Percentiles rank a stretch among this genome's conserved stretches.
phyloP scores from a whole-genome alignment of 148 eudicot genomes.

The Cornus florida region DNA sequence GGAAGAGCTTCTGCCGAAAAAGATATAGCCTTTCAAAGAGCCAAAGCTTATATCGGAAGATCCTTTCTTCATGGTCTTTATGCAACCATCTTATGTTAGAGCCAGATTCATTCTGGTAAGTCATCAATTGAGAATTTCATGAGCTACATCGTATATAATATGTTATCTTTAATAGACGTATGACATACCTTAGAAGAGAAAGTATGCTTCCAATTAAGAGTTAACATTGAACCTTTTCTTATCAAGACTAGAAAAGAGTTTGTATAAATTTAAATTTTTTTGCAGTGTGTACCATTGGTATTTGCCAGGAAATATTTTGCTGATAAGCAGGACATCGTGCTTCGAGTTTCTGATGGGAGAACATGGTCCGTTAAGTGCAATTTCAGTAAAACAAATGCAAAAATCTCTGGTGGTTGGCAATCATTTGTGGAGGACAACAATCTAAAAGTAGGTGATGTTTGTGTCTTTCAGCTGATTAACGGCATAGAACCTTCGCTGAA shows the following conservation, averaged over 20 bases:
- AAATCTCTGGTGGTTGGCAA: background rate
- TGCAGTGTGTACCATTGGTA: background rate
- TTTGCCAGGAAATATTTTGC: background rate
- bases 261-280: too few relatives aligned
- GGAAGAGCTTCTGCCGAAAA: background rate
- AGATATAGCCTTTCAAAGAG: slow-evolving; percentile 12
- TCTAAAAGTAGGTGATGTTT: background rate
- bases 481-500: background rate
- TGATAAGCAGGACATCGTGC: background rate
- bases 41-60: slow-evolving; percentile 18
- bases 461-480: background rate
- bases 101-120: too few relatives aligned
- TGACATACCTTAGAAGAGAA: too few relatives aligned
- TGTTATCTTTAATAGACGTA: too few relatives aligned
- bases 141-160: too few relatives aligned
- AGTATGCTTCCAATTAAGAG: background rate
- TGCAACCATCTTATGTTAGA: slow-evolving; percentile 18
- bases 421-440: background rate
- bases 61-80: slow-evolving; percentile 18
- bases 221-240: background rate
- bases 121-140: too few relatives aligned
- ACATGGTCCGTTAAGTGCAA: background rate
- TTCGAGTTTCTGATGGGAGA: background rate
- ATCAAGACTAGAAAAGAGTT: too few relatives aligned
- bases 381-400: background rate